Conservation (phyloP, 2,329 filamentous ascomycete genomes). For the Phoma herbarum region DNA sequence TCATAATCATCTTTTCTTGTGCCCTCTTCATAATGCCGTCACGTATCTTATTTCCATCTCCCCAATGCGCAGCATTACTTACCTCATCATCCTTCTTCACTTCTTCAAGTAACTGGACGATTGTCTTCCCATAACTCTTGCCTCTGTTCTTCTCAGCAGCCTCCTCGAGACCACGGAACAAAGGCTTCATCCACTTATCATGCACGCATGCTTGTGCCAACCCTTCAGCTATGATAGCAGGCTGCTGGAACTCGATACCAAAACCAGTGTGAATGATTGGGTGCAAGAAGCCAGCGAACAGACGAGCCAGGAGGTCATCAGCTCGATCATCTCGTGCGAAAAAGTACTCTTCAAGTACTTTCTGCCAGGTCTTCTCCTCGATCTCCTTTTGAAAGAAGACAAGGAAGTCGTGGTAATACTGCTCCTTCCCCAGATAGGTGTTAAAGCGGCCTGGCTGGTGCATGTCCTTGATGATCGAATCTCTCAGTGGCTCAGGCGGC, state of each 20-base stretch:
- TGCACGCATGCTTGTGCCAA: constrained; percentile 82
- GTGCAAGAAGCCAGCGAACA: constrained; percentile 77
- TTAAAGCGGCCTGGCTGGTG: constrained; percentile 65
- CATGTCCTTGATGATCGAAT: constrained; percentile 64
- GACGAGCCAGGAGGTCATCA: constrained; percentile 72
- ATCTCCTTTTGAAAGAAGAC: constrained; percentile 80
- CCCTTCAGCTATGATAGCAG: constrained; percentile 80
- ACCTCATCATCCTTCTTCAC: constrained; percentile 67
- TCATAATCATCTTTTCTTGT: constrained; percentile 67
- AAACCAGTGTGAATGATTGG: constrained; percentile 87
- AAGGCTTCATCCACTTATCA: constrained; percentile 61
- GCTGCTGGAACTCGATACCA: constrained; percentile 82
- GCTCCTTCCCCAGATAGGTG: constrained; percentile 68
- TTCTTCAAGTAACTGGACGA: constrained; percentile 70
- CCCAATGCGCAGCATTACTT: constrained; percentile 59
- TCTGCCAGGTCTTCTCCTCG: constrained; percentile 67
- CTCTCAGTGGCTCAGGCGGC: constrained; percentile 58
- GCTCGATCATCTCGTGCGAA: constrained; percentile 72
- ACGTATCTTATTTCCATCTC: constrained; percentile 69
- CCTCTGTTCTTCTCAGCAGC: constrained; percentile 48
- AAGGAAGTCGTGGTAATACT: constrained; percentile 77
- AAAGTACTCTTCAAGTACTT: constrained; percentile 71
- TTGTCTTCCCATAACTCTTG: constrained; percentile 41
- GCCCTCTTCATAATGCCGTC: constrained; percentile 74
- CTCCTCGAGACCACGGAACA: constrained; percentile 65